Percentiles rank a stretch among this genome's conserved stretches.
phyloP scores from a whole-genome alignment of 139 green algal species.

The Pleodorina starrii region DNA sequence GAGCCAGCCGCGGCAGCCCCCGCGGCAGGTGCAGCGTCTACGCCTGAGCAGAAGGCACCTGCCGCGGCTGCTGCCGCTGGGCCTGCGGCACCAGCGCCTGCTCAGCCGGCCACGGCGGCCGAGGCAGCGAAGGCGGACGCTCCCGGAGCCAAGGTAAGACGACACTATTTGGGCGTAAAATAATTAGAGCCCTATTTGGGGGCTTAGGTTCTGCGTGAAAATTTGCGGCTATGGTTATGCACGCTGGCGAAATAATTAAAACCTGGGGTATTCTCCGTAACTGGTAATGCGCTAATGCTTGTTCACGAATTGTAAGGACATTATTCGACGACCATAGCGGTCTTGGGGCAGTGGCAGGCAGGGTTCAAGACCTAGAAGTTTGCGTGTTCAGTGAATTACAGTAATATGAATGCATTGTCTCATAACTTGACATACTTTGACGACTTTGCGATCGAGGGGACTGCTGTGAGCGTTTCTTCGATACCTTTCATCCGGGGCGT shows the following conservation, averaged over 20 bases:
- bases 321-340: no score
- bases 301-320: no score
- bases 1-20: not conserved
- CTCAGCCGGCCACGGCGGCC: not conserved
- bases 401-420: no score
- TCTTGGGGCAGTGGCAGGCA: no score
- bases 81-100: not conserved
- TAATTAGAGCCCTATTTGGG: no score
- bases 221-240: not conserved
- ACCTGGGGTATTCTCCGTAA: not conserved
- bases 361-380: no score
- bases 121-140: not conserved
- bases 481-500: no score
- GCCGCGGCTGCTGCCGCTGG: not conserved
- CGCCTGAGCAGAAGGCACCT: not conserved
- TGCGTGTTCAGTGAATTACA: no score
- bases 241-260: not conserved
- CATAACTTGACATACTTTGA: no score
- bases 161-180: no score
- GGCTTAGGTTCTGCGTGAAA: not conserved
- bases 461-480: no score
- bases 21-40: not conserved
- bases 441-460: no score
- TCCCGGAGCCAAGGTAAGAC: not conserved
- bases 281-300: not conserved